Evolutionary conservation across 495 filamentous ascomycete genomes (phyloP).

Genomic region (Halenospora varia): DNA sequence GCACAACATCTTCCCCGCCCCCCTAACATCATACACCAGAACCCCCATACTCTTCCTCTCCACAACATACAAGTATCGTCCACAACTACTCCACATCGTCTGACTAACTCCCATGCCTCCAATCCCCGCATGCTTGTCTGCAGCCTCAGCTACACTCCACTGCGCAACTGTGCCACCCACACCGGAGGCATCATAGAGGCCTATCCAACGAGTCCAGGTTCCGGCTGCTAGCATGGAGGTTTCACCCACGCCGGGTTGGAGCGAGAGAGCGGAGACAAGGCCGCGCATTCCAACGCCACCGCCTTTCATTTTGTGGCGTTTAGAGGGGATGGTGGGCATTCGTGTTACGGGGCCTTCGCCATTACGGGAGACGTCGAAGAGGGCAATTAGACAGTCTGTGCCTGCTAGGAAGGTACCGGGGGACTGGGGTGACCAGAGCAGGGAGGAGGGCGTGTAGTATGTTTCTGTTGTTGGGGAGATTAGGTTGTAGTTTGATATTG

Average conservation of each 20-base stretch:
- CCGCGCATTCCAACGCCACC: slow-evolving; percentile 81
- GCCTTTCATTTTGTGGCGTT: slow-evolving; percentile 62
- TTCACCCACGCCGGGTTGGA: slow-evolving; percentile 31
- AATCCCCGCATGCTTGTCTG: slow-evolving; percentile 30
- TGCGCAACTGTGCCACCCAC: slow-evolving; percentile 62
- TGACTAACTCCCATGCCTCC: slow-evolving; percentile 71
- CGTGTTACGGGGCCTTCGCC: slow-evolving; percentile 57
- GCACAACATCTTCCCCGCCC: slow-evolving; percentile 62
- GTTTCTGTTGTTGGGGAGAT: slow-evolving; percentile 72
- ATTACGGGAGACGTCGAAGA: slow-evolving; percentile 71
- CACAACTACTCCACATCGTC: slow-evolving; percentile 76
- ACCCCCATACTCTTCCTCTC: slow-evolving; percentile 75
- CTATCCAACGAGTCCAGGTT: slow-evolving; percentile 72
- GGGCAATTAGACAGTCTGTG: slow-evolving; percentile 63
- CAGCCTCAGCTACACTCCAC: slow-evolving; percentile 50
- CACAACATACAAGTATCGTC: slow-evolving; percentile 81
- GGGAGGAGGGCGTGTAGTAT: slow-evolving; percentile 69
- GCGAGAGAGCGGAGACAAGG: slow-evolving; percentile 62
- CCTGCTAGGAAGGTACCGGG: slow-evolving; percentile 69
- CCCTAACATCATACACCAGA: slow-evolving; percentile 80
- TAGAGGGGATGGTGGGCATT: slow-evolving; percentile 73
- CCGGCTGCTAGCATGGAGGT: slow-evolving; percentile 72
- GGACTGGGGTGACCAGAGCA: slow-evolving; percentile 64
- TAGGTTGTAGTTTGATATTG: slow-evolving; percentile 60
- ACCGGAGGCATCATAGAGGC: slow-evolving; percentile 68